Evolutionary conservation across 2,329 filamentous ascomycete species (phyloP).

Genomic region (Fusarium buharicum): DNA sequence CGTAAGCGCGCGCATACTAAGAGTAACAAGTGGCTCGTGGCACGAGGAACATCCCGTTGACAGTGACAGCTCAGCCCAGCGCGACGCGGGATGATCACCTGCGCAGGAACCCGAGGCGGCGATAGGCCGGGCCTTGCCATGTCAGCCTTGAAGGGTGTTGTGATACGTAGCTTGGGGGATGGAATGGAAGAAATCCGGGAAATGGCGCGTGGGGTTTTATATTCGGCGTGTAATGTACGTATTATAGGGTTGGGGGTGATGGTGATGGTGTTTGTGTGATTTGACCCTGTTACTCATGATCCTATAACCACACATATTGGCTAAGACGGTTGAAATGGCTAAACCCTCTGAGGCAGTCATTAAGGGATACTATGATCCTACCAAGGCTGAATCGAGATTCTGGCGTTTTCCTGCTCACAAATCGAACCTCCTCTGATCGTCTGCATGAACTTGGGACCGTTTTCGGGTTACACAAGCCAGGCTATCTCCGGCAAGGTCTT

Average conservation of each 20-base stretch:
- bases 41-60: constrained; percentile 29
- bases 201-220: constrained; percentile 40
- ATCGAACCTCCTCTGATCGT: constrained; percentile 17
- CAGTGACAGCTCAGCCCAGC: constrained; percentile 40
- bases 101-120: constrained; percentile 47
- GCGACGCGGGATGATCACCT: constrained; percentile 45
- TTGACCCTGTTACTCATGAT: neutral
- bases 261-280: constrained; percentile 18
- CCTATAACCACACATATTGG: neutral
- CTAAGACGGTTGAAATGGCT: constrained; percentile 5
- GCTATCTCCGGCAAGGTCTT: neutral
- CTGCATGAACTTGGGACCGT: constrained; percentile 23
- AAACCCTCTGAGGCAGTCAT: constrained; percentile 3
- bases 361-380: constrained; percentile 3
- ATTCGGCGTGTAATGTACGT: constrained; percentile 10
- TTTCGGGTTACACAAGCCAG: constrained; percentile 21
- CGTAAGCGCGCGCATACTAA: constrained; percentile 33
- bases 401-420: constrained; percentile 14
- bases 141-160: constrained; percentile 17
- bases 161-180: constrained; percentile 11
- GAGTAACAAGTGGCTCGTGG: constrained; percentile 35
- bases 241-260: constrained; percentile 16
- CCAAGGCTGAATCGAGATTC: constrained; percentile 31
- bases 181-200: constrained; percentile 10
- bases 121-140: constrained; percentile 37